Base-by-base conservation (phyloP, 192 early-diverging fungal species). In the Podila verticillata region DNA sequence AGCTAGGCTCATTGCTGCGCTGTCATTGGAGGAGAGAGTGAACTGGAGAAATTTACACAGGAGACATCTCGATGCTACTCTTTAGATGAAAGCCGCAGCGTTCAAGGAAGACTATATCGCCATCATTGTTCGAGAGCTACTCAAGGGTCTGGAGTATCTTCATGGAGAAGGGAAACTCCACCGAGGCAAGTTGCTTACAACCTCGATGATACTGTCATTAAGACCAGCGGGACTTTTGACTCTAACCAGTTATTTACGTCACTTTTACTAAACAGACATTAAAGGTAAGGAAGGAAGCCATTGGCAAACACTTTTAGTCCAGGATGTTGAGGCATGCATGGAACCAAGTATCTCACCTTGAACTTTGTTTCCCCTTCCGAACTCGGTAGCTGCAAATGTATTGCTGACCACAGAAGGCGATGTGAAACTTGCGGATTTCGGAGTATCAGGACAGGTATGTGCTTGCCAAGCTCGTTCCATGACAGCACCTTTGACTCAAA, bases 401-500 rank as follows among this genome's bases (percentile, higher is more conserved):
- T 82, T 91, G 32, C 86, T 91, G 66, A 92, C 87, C 54, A 73
- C 84, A 39, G 93, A 89, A 73, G 97, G 88, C 15, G 90, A 93
- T 80, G 91, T 99, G 57, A 99, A 98, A 82, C 87, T 99, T 62
- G 97, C 96, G 4, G 97, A 99, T 86, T 99, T 99, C 89, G 97
- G 97, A 12, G 97, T 99, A n/a, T 94, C 95, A 29, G 96, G 96
- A 30, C 97, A 98, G 84, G 85, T 95, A 71, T 15, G 58, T 57
- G 47, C 4, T 4, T 61, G 48, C 35, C 22, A 39, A 34, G 51
- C 24, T 30, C 26, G 7, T 2, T 66, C 29, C 28, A 24, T 63
- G 61, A 32, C 10, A 44, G n/a, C 17, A 44, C 39, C 13, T 44
- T 13, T 7, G 10, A 44, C 39, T 17, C 1, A 44, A 17, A 44